Conservation (phyloP, 352 stramenopile genomes). For the Globisporangium okanoganense region DNA sequence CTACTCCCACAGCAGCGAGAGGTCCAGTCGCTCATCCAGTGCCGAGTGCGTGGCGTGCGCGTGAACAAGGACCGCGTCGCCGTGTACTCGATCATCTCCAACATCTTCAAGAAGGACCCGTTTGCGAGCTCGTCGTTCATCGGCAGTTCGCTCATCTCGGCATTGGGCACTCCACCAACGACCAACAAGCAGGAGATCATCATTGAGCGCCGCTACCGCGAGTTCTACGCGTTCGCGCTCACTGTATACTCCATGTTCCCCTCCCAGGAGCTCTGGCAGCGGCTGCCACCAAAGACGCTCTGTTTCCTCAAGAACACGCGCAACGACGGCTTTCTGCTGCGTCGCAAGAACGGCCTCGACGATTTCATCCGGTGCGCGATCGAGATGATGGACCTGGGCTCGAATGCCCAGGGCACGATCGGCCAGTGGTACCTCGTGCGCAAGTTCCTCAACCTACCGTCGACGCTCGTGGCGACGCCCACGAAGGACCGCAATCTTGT, state of each 20-base stretch:
- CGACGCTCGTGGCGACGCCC: slow-evolving; percentile 21
- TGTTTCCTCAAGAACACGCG: slow-evolving; percentile 32
- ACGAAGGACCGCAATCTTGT: slow-evolving; percentile 57
- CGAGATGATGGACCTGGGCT: slow-evolving; percentile 53
- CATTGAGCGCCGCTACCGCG: slow-evolving; percentile 66
- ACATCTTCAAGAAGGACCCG: slow-evolving; percentile 19
- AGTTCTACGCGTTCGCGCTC: slow-evolving; percentile 73
- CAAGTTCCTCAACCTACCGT: slow-evolving; percentile 57
- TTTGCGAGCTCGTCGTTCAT: not conserved
- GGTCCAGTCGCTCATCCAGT: slow-evolving; percentile 27
- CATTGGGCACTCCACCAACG: not conserved
- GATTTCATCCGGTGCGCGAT: slow-evolving; percentile 59
- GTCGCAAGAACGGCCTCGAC: slow-evolving; percentile 61
- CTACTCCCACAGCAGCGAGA: not conserved
- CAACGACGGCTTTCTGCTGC: slow-evolving; percentile 52
- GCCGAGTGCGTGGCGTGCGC: slow-evolving; percentile 47
- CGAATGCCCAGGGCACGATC: slow-evolving; percentile 38
- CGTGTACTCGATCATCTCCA: slow-evolving; percentile 56
- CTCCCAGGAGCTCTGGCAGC: slow-evolving; percentile 44
- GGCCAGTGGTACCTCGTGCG: slow-evolving; percentile 67
- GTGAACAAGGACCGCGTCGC: slow-evolving; percentile 48
- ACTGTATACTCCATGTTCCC: slow-evolving; percentile 64
- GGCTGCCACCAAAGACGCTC: slow-evolving; percentile 69
- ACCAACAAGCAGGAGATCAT: slow-evolving; percentile 27
- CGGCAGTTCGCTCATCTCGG: slow-evolving; percentile 5